These are phyloP conservation scores for Phytophthora megakarya DNA, from an alignment of 352 stramenopile genomes.

Conservation along the genomic window DNA sequence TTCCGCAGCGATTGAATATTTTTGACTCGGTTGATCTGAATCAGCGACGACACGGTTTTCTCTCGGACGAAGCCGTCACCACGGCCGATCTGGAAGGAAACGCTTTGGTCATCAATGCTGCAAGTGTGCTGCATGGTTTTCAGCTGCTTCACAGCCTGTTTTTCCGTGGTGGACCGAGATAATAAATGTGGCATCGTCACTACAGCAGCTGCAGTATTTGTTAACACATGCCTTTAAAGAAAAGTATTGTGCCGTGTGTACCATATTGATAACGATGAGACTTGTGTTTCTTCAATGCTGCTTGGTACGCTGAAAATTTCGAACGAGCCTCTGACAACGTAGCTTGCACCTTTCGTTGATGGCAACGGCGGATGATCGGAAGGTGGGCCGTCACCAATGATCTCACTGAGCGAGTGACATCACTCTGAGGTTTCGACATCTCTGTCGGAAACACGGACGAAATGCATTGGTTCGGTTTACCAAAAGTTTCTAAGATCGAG, in stretches of 20 bases:
- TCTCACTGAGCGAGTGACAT: conserved; percentile 52
- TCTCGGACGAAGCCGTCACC: conserved; percentile 17
- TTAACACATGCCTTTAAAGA: neutral
- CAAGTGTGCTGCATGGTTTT: conserved; percentile 8
- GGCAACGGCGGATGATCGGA: conserved; percentile 54
- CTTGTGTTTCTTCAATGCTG: conserved; percentile 7
- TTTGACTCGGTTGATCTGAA: conserved; percentile 28
- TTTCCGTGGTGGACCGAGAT: conserved; percentile 16
- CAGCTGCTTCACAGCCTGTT: conserved; percentile 12
- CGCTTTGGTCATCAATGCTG: neutral
- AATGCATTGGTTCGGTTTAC: conserved; percentile 42
- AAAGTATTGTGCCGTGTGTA: neutral
- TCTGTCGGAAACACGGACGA: conserved; percentile 24
- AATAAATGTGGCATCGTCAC: conserved; percentile 12
- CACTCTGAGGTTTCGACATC: conserved; percentile 38
- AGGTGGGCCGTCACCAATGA: conserved; percentile 49
- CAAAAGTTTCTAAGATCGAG: conserved; percentile 51
- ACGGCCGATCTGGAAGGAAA: conserved; percentile 30
- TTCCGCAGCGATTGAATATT: conserved; percentile 59
- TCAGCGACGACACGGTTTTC: conserved; percentile 20
- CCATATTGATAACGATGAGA: conserved; percentile 23
- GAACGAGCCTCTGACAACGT: conserved; percentile 50
- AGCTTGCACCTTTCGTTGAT: conserved; percentile 50
- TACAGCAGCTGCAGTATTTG: conserved; percentile 14
- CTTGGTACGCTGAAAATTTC: conserved; percentile 39